Conservation (phyloP, 2,329 filamentous ascomycete species). For the Aspergillus pseudoviridinutans region DNA sequence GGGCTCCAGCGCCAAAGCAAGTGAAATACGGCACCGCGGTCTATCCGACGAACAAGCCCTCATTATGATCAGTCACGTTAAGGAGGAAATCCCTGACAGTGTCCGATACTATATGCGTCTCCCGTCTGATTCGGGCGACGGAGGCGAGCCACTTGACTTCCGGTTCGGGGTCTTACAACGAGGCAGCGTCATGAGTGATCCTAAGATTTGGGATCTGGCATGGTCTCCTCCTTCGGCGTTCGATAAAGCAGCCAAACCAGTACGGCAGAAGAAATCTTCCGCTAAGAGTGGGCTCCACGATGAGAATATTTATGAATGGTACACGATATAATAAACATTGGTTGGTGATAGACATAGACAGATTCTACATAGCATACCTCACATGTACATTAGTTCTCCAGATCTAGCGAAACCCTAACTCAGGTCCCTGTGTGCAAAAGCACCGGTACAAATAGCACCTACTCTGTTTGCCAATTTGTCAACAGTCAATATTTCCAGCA, state of each 20-base stretch:
- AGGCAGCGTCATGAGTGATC: conserved; percentile 17
- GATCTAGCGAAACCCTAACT: not conserved
- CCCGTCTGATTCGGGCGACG: conserved; percentile 44
- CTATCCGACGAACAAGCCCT: conserved; percentile 71
- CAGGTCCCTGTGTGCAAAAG: not conserved
- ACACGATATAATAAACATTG: conserved; percentile 9
- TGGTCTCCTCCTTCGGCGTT: conserved; percentile 23
- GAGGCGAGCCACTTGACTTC: conserved; percentile 26
- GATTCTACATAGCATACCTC: not conserved
- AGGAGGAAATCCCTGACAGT: conserved; percentile 82
- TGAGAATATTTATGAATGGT: conserved; percentile 15
- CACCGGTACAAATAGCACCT: not conserved
- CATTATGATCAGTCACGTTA: conserved; percentile 87
- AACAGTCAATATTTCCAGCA: too few species aligned
- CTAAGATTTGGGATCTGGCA: conserved; percentile 24
- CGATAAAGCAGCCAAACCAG: conserved; percentile 2
- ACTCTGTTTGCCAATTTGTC: too few species aligned
- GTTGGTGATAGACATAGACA: not conserved
- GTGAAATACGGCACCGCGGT: conserved; percentile 42
- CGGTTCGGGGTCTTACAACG: conserved; percentile 25
- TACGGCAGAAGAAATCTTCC: not conserved
- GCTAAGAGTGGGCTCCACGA: conserved; percentile 6
- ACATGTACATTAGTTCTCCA: not conserved
- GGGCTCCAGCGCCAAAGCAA: conserved; percentile 4
- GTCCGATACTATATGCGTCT: conserved; percentile 83